Conservation (phyloP, 495 filamentous ascomycete species). For the Aspergillus biplanus region DNA sequence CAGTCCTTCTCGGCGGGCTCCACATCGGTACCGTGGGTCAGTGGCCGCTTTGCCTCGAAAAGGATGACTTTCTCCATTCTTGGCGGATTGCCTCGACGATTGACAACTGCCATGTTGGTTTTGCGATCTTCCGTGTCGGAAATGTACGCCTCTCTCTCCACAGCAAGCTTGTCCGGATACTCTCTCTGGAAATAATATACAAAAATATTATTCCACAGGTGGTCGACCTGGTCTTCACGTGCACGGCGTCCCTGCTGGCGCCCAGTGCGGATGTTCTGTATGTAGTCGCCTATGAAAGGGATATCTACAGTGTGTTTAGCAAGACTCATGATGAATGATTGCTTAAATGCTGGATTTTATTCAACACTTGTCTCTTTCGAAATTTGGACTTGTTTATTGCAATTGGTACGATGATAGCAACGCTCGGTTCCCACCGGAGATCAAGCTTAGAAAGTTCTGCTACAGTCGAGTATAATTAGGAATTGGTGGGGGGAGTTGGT, state of each 20-base stretch:
- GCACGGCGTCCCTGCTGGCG: background rate
- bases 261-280: background rate
- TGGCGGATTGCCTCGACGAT: background rate
- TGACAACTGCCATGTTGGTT: constrained; percentile 10
- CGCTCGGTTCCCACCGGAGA: background rate
- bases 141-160: constrained; percentile 9
- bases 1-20: background rate
- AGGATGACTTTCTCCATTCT: constrained; percentile 4
- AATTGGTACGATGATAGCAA: background rate
- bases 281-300: background rate
- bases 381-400: background rate
- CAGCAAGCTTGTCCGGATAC: background rate
- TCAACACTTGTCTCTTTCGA: background rate
- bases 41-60: constrained; percentile 6
- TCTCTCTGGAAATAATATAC: background rate
- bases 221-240: constrained; percentile 8
- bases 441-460: background rate
- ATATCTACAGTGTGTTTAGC: background rate
- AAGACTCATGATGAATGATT: background rate
- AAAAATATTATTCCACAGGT: constrained; percentile 8
- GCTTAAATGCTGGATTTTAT: background rate
- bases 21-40: background rate
- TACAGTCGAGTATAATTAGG: background rate
- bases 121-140: background rate
- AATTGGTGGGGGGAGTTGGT: background rate